phyloP scores from a whole-genome alignment of 1,284 basidiomycete species.

The Pseudozyma tsukubaensis region DNA sequence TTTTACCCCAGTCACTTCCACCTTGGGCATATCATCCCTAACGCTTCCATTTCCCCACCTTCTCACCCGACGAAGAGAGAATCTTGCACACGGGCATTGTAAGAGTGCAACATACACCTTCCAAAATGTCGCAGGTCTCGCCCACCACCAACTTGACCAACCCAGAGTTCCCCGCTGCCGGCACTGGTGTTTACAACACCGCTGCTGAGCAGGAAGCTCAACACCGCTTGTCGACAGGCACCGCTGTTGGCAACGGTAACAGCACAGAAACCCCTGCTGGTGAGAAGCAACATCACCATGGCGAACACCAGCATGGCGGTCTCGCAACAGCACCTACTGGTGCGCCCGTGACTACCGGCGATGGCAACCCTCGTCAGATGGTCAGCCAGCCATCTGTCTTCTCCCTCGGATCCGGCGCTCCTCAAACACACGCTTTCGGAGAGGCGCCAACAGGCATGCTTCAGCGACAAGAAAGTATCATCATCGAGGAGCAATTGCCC shows the following conservation, averaged over 20 bases:
- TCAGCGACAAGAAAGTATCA: slow-evolving; percentile 34
- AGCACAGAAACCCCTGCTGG: slow-evolving; percentile 13
- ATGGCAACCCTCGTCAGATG: slow-evolving; percentile 29
- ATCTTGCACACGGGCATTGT: not conserved
- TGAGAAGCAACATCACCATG: not conserved
- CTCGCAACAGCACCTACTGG: slow-evolving; percentile 32
- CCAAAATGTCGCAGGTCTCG: slow-evolving; percentile 26
- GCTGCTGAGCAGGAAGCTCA: slow-evolving; percentile 7
- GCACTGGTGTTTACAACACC: slow-evolving; percentile 30
- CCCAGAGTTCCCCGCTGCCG: slow-evolving; percentile 30
- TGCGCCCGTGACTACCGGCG: slow-evolving; percentile 33
- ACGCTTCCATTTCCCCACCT: too few relatives aligned
- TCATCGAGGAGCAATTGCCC: slow-evolving; percentile 46
- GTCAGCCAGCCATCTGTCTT: slow-evolving; percentile 38
- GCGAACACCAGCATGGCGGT: slow-evolving; percentile 29
- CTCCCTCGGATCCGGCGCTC: slow-evolving; percentile 18
- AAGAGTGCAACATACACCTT: not conserved
- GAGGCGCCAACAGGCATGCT: slow-evolving; percentile 19
- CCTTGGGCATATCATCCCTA: too few relatives aligned
- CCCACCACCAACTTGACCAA: slow-evolving; percentile 39
- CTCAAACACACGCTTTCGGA: not conserved
- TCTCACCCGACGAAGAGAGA: too few relatives aligned
- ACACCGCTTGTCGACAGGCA: slow-evolving; percentile 10
- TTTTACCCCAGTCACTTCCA: too few relatives aligned
- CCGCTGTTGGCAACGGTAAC: slow-evolving; percentile 12